Evolutionary conservation across 495 filamentous ascomycete species (phyloP), one percentile per base, ranked within the genome.

Genomic region (Penicillium robsamsonii): DNA sequence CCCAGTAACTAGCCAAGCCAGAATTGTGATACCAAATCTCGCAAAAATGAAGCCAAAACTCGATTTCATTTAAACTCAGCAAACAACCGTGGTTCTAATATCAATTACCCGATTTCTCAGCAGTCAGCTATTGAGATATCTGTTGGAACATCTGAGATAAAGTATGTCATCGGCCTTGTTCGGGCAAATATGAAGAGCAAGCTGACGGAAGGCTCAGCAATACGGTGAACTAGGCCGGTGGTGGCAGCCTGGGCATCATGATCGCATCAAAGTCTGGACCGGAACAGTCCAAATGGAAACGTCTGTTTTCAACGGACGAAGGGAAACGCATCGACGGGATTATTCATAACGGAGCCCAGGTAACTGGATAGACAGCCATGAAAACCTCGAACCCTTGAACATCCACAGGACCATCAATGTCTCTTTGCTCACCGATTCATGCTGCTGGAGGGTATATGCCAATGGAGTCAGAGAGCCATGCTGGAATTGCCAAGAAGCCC

Each of bases 31-130:
- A 5, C 29, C 27, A 17, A 17, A 48, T 33, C 29, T 48, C 12
- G 46, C n/a, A 22, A 48, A 22, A 7, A 15, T 48, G 46, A 48
- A 22, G 29, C 29, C 46, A 33, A 29, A 33, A 17, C 46, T 48
- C 7, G 30, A 24, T 20, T 48, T 31, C 24, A 8, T 31, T 13
- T 6, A 35, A n/a, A 44, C 0, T 37, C 29, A 38, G 10, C 25
- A 15, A 46, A n/a, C 15, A 29, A 57, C 49, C 15, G 31, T 59
- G 4, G 52, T 72, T 31, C 25, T 70, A 12, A 74, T 66, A 0
- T 67, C 66, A 15, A 54, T 67, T 1, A 75, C 67, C 13, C 69
- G 72, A 6, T 72, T 68, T 46, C 58, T 75, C 9, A 70, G 70
- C 7, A 68, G 55, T 15, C 56, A 64, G 10, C 56, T 73, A 3